phyloP scores from a whole-genome alignment of 805 yeast species.

The Candida chauliodis region DNA sequence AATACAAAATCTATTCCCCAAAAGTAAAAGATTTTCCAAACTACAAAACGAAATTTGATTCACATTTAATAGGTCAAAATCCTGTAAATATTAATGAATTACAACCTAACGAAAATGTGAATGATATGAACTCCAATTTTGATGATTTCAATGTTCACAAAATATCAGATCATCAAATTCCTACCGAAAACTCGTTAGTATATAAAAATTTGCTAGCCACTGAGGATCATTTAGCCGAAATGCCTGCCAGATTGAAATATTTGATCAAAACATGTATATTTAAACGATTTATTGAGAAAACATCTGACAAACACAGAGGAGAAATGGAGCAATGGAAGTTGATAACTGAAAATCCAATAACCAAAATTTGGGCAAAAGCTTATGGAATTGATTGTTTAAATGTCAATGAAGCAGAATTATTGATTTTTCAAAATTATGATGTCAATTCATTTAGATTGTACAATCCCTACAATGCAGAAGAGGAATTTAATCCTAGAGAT shows the following conservation, averaged over 20 bases:
- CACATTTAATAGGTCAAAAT: slow-evolving; percentile 18
- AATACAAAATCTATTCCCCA: slow-evolving; percentile 46
- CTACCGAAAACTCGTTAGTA: slow-evolving; percentile 25
- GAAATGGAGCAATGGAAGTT: slow-evolving; percentile 47
- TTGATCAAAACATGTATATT: slow-evolving; percentile 57
- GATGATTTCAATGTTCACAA: not conserved
- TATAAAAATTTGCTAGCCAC: slow-evolving; percentile 22
- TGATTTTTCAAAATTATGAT: slow-evolving; percentile 35
- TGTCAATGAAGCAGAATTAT: slow-evolving; percentile 48
- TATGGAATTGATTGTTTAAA: slow-evolving; percentile 51
- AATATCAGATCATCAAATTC: slow-evolving; percentile 12
- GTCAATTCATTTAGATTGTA: slow-evolving; percentile 22
- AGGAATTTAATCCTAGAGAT: slow-evolving; percentile 17
- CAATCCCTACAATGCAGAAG: slow-evolving; percentile 24
- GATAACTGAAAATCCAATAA: slow-evolving; percentile 57
- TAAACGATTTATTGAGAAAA: slow-evolving; percentile 42
- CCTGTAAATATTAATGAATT: not conserved
- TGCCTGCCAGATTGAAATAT: slow-evolving; percentile 53
- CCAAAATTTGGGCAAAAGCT: slow-evolving; percentile 52
- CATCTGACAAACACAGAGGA: slow-evolving; percentile 4
- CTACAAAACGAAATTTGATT: slow-evolving; percentile 32
- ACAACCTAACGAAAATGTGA: slow-evolving; percentile 4
- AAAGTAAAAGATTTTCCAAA: slow-evolving; percentile 49
- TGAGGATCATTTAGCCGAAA: slow-evolving; percentile 31
- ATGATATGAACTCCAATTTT: not conserved